phyloP scores from a whole-genome alignment of 495 filamentous ascomycete genomes.

The Hamigera avellanea region DNA sequence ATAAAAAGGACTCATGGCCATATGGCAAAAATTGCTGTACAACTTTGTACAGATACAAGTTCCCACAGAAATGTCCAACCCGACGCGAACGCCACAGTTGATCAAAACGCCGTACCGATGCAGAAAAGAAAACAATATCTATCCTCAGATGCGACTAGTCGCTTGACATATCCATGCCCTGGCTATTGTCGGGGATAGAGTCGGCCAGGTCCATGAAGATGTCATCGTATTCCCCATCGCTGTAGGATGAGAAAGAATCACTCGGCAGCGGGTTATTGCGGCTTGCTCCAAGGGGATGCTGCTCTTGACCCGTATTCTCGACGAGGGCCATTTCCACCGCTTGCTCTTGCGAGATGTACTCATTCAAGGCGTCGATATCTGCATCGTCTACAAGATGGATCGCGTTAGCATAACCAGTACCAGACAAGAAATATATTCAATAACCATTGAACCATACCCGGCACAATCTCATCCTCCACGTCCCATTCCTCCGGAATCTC shows the following conservation, averaged over 20 bases:
- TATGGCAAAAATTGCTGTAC: too few relatives aligned
- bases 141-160: not conserved
- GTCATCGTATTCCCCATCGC: constrained; percentile 46
- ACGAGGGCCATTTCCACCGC: constrained; percentile 19
- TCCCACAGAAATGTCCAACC: too few relatives aligned
- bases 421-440: too few relatives aligned
- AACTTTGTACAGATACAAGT: too few relatives aligned
- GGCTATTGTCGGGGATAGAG: constrained; percentile 5
- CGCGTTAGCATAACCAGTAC: not conserved
- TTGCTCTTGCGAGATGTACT: constrained; percentile 21
- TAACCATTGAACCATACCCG: constrained; percentile 13
- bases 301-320: constrained; percentile 8
- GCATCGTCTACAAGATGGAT: constrained; percentile 12
- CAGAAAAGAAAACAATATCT: too few relatives aligned
- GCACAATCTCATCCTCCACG: constrained; percentile 16
- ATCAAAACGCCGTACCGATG: too few relatives aligned
- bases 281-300: constrained; percentile 2
- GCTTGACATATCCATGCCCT: constrained; percentile 32
- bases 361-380: constrained; percentile 22
- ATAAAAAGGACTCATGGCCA: too few relatives aligned
- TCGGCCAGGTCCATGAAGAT: constrained; percentile 33
- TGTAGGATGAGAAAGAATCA: constrained; percentile 21
- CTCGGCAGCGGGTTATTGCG: constrained; percentile 4
- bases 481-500: constrained; percentile 31
- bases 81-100: too few relatives aligned